Evolutionary conservation across 495 filamentous ascomycete genomes (phyloP), one percentile per base, ranked within the genome.

Genomic region (Penicillium crystallinum): DNA sequence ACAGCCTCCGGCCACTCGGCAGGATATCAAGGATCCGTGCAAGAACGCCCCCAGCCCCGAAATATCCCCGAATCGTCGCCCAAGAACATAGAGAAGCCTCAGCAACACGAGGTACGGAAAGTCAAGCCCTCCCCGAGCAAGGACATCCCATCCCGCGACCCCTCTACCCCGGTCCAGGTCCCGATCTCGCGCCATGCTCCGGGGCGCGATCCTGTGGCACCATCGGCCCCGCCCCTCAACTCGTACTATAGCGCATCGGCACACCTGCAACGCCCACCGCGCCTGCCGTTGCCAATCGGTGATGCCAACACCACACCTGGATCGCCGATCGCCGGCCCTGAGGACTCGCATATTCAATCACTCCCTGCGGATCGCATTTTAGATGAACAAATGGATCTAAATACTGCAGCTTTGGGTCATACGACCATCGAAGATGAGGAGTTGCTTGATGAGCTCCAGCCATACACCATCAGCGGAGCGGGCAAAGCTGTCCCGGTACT

Each of bases 241-340:
- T 71, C 72, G 22, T 76, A 79, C 54, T 81, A 79, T 58, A 72
- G 65, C 39, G 71, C 77, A 25, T 72, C 70, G 19, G 67, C 72
- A 17, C 77, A 84, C 57, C 77, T 87, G 55, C 82, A 80, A 50
- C 83, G 88, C 17, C 91, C 91, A 36, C 91, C 91, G 34, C 86
- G 91, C 38, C 75, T 97, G 58, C 91, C 91, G 38, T 79, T 97
- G 48, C 90, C 91, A 23, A 95, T 97, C 57, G 91, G 89, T 59
- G 86, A 95, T 75, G 89, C 93, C 59, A 77, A 85, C 14, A 84
- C 89, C 57, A 88, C 84, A 1, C 91, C 91, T 6, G 89, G 89
- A 6, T 96, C 91, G 46, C 91, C 91, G 15, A 90, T 95, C 54
- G 69, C 73, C 23, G 82, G 86, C 3, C 79, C 89, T 0, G 75